Evolutionary conservation across 2,329 filamentous ascomycete species (phyloP).

Genomic region (Pseudogymnoascus sp.): DNA sequence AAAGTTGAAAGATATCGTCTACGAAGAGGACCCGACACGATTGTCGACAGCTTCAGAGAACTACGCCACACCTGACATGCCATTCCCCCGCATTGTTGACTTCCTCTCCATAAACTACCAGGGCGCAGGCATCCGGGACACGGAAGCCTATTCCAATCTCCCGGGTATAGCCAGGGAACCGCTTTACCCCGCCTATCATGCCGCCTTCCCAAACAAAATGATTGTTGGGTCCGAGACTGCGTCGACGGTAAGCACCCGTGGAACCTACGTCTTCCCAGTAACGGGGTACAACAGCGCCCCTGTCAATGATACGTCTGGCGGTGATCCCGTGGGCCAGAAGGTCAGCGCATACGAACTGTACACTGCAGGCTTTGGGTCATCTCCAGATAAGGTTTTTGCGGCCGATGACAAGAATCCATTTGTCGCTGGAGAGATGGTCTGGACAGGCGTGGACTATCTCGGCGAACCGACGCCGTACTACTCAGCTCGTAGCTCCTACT

Average conservation of each 20-base stretch:
- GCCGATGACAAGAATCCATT: constrained; percentile 40
- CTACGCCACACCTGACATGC: constrained; percentile 32
- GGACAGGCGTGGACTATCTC: constrained; percentile 43
- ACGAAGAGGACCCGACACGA: constrained; percentile 40
- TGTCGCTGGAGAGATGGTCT: constrained; percentile 46
- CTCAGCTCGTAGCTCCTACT: constrained; percentile 42
- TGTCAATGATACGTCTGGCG: constrained; percentile 33
- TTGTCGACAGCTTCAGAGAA: constrained; percentile 40
- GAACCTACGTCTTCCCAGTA: constrained; percentile 46
- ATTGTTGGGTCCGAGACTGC: constrained; percentile 37
- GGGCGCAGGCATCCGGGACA: constrained; percentile 36
- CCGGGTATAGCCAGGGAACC: constrained; percentile 24
- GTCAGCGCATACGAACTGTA: constrained; percentile 48
- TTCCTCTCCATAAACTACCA: constrained; percentile 48
- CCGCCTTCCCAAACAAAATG: constrained; percentile 39
- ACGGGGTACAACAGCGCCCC: constrained; percentile 31
- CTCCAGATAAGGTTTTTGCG: constrained; percentile 45
- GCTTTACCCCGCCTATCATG: constrained; percentile 36
- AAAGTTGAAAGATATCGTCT: constrained; percentile 34
- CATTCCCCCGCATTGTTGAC: constrained; percentile 36
- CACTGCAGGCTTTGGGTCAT: constrained; percentile 37
- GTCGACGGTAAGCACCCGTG: constrained; percentile 40
- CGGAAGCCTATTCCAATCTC: constrained; percentile 16
- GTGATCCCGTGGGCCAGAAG: constrained; percentile 29
- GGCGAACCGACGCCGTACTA: constrained; percentile 42